A percentile compares a stretch with the other conserved stretches of the same genome.
Conservation (phyloP, 2,329 filamentous ascomycete genomes). For the Chaetomium sp. region DNA sequence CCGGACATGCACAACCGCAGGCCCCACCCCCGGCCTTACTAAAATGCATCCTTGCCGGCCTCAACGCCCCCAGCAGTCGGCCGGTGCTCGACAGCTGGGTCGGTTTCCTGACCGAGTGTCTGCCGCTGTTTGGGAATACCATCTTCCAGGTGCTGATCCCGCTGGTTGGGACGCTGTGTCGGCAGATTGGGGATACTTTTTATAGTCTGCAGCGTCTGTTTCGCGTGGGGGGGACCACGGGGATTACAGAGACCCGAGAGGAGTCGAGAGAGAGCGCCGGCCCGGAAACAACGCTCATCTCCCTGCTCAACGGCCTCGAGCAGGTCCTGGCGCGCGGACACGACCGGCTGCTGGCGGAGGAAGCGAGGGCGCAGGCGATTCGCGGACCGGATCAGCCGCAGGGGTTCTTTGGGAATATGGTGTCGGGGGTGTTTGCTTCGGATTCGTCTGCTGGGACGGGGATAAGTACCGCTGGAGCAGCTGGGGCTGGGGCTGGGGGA, state of each 20-base stretch:
- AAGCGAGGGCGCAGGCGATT: conserved; percentile 57
- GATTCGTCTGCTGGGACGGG: conserved; percentile 47
- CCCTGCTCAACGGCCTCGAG: conserved; percentile 88
- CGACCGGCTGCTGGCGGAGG: conserved; percentile 70
- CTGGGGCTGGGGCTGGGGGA: too few species aligned
- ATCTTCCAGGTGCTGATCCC: conserved; percentile 90
- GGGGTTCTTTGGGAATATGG: conserved; percentile 90
- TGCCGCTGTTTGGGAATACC: conserved; percentile 75
- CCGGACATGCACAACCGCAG: conserved; percentile 26
- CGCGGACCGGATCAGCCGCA: conserved; percentile 80
- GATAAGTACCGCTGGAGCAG: too few species aligned
- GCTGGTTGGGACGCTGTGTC: conserved; percentile 82
- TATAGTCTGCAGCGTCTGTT: conserved; percentile 62
- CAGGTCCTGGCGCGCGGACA: conserved; percentile 84
- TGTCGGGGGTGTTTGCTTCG: conserved; percentile 79
- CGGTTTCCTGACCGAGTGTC: conserved; percentile 70
- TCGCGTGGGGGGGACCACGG: conserved; percentile 19
- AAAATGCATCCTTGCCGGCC: conserved; percentile 75
- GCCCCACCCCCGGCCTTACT: conserved; percentile 67
- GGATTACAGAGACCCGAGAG: conserved; percentile 11
- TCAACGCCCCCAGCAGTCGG: conserved; percentile 67
- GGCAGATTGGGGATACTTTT: conserved; percentile 69
- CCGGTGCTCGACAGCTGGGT: conserved; percentile 88
- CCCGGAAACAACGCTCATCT: conserved; percentile 69
- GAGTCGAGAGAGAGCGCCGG: conserved; percentile 28